Evolutionary conservation across 164 flowering plant species (phyloP).

Genomic region (Hamamelis virginiana): DNA sequence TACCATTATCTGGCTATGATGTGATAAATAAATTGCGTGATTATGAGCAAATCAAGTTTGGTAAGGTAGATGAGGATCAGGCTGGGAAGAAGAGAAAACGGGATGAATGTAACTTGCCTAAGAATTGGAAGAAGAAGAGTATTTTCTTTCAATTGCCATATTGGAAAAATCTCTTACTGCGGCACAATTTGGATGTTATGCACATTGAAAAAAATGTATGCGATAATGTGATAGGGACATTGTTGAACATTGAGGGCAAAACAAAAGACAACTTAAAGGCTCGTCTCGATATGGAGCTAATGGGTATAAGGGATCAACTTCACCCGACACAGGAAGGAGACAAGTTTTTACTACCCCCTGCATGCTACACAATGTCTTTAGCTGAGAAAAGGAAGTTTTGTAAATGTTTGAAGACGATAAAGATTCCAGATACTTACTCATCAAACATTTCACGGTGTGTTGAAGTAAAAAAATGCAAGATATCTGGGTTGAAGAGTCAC

Average conservation of each 20-base stretch:
- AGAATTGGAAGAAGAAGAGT: conserved; percentile 9
- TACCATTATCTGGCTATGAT: background rate
- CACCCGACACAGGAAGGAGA: background rate
- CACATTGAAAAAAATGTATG: conserved; percentile 23
- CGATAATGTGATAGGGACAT: conserved; percentile 12
- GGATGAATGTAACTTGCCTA: background rate
- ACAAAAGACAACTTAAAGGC: conserved; percentile 11
- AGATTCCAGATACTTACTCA: conserved; percentile 22
- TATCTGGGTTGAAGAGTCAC: conserved; percentile 19
- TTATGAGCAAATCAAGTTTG: background rate
- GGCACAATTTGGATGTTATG: conserved; percentile 28
- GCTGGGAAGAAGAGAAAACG: background rate
- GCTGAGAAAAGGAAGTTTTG: conserved; percentile 6
- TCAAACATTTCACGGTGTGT: conserved; percentile 25
- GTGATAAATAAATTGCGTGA: background rate
- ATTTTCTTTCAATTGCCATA: conserved; percentile 19
- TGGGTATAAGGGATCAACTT: conserved; percentile 14
- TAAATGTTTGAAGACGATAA: background rate
- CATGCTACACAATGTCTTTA: conserved; percentile 10
- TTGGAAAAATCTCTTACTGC: conserved; percentile 4
- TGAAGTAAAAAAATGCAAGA: conserved; percentile 8
- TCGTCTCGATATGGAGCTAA: conserved; percentile 8
- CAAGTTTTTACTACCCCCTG: conserved; percentile 6
- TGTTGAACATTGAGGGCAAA: conserved; percentile 16
- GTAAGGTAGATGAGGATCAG: background rate